Percentiles rank a stretch among this genome's conserved stretches.
Conservation (phyloP, 345 rosid species). For the Brassica incana region DNA sequence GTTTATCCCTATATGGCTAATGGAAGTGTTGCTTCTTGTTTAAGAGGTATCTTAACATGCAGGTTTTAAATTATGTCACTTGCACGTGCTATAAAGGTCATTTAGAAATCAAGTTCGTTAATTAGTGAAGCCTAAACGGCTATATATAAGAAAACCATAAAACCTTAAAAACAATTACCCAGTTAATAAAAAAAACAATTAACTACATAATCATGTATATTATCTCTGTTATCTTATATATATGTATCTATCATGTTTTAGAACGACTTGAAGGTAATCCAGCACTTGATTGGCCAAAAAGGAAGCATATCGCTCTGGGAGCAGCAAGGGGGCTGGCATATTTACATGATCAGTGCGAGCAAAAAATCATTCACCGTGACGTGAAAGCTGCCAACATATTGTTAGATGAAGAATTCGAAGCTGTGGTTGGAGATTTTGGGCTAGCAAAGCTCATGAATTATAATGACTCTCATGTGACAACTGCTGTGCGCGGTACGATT, state of each 20-base stretch:
- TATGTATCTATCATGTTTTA: background rate
- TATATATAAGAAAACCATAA: too few species aligned
- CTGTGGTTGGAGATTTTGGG: background rate
- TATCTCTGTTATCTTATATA: background rate
- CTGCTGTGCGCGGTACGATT: background rate
- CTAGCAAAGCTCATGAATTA: background rate
- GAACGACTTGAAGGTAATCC: background rate
- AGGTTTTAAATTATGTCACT: too few species aligned
- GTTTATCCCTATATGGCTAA: background rate
- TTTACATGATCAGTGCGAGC: background rate
- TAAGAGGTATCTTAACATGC: background rate
- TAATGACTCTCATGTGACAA: background rate
- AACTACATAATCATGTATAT: too few species aligned
- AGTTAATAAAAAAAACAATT: too few species aligned
- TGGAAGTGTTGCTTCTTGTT: constrained; percentile 2
- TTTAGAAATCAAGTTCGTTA: too few species aligned
- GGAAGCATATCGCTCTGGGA: background rate
- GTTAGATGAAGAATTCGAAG: background rate
- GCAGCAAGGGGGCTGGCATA: constrained; percentile 5
- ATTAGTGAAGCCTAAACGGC: too few species aligned
- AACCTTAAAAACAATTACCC: too few species aligned
- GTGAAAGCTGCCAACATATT: background rate
- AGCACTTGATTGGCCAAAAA: constrained; percentile 1
- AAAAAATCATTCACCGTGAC: background rate
- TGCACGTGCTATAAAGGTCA: too few species aligned